Base-by-base conservation (phyloP, 2,329 filamentous ascomycete genomes). In the Colletotrichum trifolii region DNA sequence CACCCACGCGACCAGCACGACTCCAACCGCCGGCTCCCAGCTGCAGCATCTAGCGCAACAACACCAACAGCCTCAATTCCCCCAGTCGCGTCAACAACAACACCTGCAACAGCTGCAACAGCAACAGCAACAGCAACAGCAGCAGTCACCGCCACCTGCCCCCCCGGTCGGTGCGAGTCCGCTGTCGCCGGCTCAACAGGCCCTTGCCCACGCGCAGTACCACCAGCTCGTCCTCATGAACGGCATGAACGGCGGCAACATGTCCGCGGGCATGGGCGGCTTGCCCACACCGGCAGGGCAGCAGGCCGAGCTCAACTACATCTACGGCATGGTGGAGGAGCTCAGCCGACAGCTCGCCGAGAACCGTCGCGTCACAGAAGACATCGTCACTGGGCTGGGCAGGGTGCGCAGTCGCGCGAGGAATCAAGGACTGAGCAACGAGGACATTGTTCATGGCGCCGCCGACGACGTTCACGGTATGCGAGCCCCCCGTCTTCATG, bases 301-400 rank as follows among this genome's bases (percentile, higher is more conserved):
- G 73, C 87, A 90, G 75, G 85, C 87, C 56, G 88, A 91, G 75
- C 83, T 91, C 66, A 89, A 89, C 73, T 87, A 89, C 76, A 89
- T 91, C 72, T 89, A 90, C 73, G 81, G 82, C 69, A 87, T 90
- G 85, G 88, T 91, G 10, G 88, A 91, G 71, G 87, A 89, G 73
- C 80, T 90, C 52, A 89, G 87, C 70, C 83, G 85, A 39, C 86
- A 89, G 72, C 80, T 90, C 36, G 83, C 87, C 11, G 86, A 89
- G 55, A 89, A 89, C 73, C 81, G 86, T 69, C 81, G 83, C 46
- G 83, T 85, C 42, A 85, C 87, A n/a, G 85, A 89, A 68, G 85
- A 88, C 34, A 89, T 91, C 50, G 86, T 90, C 54, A 82, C 80
- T n/a, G 86, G 86, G 45, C 81, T 90, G 46, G 88, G 88, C 35